Evolutionary conservation across 2,329 filamentous ascomycete genomes (phyloP), one percentile per base, ranked within the genome.

Genomic region (Gremmenia infestans): DNA sequence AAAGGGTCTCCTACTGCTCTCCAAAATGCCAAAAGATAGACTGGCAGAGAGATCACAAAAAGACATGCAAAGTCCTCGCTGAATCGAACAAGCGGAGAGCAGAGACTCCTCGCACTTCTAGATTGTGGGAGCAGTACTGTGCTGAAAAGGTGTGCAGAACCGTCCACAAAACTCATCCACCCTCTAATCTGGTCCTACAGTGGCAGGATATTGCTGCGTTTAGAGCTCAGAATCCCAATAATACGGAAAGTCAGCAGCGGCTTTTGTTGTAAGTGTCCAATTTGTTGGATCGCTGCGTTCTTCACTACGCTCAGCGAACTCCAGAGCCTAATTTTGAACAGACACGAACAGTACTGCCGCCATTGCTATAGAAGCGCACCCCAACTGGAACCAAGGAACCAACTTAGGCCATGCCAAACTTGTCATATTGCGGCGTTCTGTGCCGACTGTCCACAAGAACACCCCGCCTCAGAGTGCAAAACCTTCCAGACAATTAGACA

Each of bases 1-100:
- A 52, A 52, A 57, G 59, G n/a, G 55, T 55, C 5, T 54, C 45
- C 45, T 55, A 69, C 36, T 69, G 64, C 56, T 66, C 64, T 2
- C 54, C 40, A 17, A 52, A 59, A 42, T 68, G 66, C 45, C 65
- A 69, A 42, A 59, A 56, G 53, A 51, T 42, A 19, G 53, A 67
- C 35, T 67, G 66, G 66, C 55, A 58, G 37, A 50, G 48, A 40
- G 54, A 48, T 8, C 60, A 62, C 39, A 59, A 60, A 32, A 45
- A 50, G 4, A 14, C 57, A 12, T 62, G 60, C 42, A 49, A 46
- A 8, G 39, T 59, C 2, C 45, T 60, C 9, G 25, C 40, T 3
- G 48, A 47, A 15, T 48, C 54, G 23, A 57, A 59, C 32, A 28
- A 25, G 4, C 22, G 50, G 19, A 43, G 45, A 28, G 15, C 50